phyloP scores from a whole-genome alignment of 768 basidiomycete species.

The Cystofilobasidium ferigula region DNA sequence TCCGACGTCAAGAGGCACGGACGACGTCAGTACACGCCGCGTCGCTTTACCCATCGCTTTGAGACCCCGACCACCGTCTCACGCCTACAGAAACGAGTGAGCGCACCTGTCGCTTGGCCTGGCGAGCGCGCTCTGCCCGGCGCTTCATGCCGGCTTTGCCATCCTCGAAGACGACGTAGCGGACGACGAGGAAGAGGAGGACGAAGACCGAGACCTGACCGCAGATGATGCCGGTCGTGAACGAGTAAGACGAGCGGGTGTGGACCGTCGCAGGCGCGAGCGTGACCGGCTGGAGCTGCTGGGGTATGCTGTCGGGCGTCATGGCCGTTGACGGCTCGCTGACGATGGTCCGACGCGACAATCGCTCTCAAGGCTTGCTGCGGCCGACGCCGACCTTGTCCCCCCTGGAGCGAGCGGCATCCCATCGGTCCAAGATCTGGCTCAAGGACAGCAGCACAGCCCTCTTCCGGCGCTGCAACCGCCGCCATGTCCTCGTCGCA shows the following conservation, averaged over 20 bases:
- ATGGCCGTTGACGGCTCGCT: no score
- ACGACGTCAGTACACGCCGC: background rate
- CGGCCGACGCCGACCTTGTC: no score
- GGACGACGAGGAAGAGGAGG: conserved; percentile 67
- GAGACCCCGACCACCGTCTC: background rate
- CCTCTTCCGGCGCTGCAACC: no score
- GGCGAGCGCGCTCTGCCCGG: background rate
- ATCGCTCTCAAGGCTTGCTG: no score
- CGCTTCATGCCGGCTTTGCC: conserved; percentile 19
- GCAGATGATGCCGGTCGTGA: conserved; percentile 86
- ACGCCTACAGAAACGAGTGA: background rate
- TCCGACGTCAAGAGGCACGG: no score
- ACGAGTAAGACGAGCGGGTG: conserved; percentile 40
- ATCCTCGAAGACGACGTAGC: conserved; percentile 88
- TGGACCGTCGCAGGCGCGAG: background rate
- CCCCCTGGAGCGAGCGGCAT: no score
- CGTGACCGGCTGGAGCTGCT: background rate
- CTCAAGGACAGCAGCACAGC: no score
- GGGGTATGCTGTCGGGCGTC: background rate
- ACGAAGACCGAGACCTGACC: conserved; percentile 81
- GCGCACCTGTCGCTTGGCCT: background rate
- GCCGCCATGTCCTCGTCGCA: no score
- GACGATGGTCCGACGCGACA: no score
- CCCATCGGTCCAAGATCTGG: no score
- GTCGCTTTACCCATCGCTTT: background rate